These are phyloP conservation scores for Globisporangium cylindrosporum DNA, from an alignment of 352 stramenopile genomes.

Conservation along the genomic window DNA sequence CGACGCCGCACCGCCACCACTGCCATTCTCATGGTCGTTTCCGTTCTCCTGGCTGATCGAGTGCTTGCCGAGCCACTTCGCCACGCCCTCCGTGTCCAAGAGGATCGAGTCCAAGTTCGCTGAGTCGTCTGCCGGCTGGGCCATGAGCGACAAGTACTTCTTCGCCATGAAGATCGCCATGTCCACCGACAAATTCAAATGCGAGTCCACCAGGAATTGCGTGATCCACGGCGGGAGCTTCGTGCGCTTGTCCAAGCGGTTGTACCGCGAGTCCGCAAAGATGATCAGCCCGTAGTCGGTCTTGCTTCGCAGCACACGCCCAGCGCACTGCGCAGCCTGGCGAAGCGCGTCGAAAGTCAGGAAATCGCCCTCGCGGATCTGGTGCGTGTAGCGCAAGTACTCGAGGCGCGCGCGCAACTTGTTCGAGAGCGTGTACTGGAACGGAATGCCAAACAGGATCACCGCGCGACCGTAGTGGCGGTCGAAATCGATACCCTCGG, in stretches of 20 bases:
- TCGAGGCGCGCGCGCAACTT: slow-evolving; percentile 93
- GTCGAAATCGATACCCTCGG: slow-evolving; percentile 99
- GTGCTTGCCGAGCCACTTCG: slow-evolving; percentile 64
- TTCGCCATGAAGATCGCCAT: slow-evolving; percentile 95
- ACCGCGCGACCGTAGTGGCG: slow-evolving; percentile 98
- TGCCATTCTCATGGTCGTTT: background rate
- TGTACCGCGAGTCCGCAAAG: slow-evolving; percentile 98
- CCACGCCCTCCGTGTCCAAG: slow-evolving; percentile 89
- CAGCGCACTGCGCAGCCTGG: slow-evolving; percentile 97
- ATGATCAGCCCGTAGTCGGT: slow-evolving; percentile 99
- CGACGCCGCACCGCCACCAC: background rate
- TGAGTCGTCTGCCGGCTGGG: slow-evolving; percentile 92
- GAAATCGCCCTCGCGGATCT: slow-evolving; percentile 96
- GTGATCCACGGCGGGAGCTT: slow-evolving; percentile 99
- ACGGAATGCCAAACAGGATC: slow-evolving; percentile 98
- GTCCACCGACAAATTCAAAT: slow-evolving; percentile 97
- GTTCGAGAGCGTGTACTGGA: slow-evolving; percentile 97
- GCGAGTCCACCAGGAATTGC: slow-evolving; percentile 94
- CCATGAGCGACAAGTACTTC: slow-evolving; percentile 96
- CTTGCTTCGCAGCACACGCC: slow-evolving; percentile 97
- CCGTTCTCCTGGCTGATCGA: background rate
- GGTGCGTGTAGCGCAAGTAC: slow-evolving; percentile 93
- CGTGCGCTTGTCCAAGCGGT: slow-evolving; percentile 95
- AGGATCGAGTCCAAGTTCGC: slow-evolving; percentile 93
- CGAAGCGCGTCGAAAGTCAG: slow-evolving; percentile 98